These are phyloP conservation scores for Yarrowia alimentaria DNA, from an alignment of 805 yeast species.

Conservation along the genomic window DNA sequence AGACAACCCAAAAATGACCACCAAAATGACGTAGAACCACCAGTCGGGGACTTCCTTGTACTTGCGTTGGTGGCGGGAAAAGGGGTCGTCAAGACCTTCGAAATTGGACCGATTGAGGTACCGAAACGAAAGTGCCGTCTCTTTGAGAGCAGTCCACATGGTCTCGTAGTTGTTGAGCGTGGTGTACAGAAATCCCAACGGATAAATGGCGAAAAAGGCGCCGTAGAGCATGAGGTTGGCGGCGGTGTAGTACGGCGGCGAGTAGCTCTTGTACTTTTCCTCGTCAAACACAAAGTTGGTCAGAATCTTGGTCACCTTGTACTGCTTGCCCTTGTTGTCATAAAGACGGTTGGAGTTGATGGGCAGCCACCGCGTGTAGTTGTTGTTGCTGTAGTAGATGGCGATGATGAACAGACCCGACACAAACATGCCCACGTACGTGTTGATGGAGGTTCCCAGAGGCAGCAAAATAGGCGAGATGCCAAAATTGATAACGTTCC, in stretches of 20 bases:
- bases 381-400: conserved; percentile 52
- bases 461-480: conserved; percentile 30
- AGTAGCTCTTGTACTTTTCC: conserved; percentile 52
- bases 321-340: conserved; percentile 52
- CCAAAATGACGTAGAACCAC: conserved; percentile 59
- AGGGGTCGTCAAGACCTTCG: conserved; percentile 31
- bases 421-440: conserved; percentile 28
- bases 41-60: conserved; percentile 73
- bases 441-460: conserved; percentile 28
- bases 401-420: conserved; percentile 44
- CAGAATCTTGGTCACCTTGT: conserved; percentile 49
- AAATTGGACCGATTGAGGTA: conserved; percentile 10
- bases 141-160: conserved; percentile 32
- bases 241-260: conserved; percentile 65
- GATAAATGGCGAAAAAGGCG: conserved; percentile 51
- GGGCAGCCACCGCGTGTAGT: conserved; percentile 61
- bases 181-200: conserved; percentile 41
- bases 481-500: conserved; percentile 39
- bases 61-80: conserved; percentile 44
- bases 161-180: conserved; percentile 27
- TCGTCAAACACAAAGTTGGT: conserved; percentile 42
- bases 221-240: conserved; percentile 48
- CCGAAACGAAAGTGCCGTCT: neutral
- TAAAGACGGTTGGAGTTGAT: conserved; percentile 52
- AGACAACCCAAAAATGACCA: conserved; percentile 44